Percentiles rank a stretch among this genome's conserved stretches.
Conservation (phyloP, 2,329 filamentous ascomycete genomes). For the Cercospora citrullina region DNA sequence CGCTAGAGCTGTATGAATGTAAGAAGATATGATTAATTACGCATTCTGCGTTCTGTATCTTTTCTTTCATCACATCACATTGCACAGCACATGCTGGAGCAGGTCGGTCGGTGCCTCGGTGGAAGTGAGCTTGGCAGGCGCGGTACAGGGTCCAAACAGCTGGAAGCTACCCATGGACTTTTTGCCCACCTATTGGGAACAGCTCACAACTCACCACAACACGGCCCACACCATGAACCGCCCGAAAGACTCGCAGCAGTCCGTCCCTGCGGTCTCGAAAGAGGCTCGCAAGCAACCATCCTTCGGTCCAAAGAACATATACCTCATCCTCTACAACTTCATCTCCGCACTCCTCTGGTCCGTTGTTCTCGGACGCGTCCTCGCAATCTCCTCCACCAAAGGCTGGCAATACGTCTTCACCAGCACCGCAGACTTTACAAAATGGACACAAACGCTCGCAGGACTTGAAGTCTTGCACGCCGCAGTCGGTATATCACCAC, state of each 20-base stretch:
- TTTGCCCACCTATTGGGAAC: neutral
- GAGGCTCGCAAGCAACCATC: conserved; percentile 16
- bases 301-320: conserved; percentile 46
- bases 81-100: neutral
- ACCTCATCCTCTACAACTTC: conserved; percentile 85
- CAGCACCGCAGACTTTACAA: conserved; percentile 65
- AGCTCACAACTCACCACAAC: neutral
- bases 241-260: conserved; percentile 32
- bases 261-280: conserved; percentile 7
- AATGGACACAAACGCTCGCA: conserved; percentile 82
- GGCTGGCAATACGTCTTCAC: conserved; percentile 59
- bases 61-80: neutral
- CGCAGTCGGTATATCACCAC: conserved; percentile 61
- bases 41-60: neutral
- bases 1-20: neutral
- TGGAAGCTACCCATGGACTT: neutral
- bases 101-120: neutral
- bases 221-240: conserved; percentile 28
- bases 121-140: conserved; percentile 4
- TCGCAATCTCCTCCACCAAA: conserved; percentile 51
- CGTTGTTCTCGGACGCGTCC: conserved; percentile 69
- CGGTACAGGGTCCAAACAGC: neutral
- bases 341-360: conserved; percentile 76
- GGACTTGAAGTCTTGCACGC: conserved; percentile 82
- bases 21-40: neutral